Base-by-base conservation (phyloP, 441 rosid genomes). In the Dalechampia spathulata region DNA sequence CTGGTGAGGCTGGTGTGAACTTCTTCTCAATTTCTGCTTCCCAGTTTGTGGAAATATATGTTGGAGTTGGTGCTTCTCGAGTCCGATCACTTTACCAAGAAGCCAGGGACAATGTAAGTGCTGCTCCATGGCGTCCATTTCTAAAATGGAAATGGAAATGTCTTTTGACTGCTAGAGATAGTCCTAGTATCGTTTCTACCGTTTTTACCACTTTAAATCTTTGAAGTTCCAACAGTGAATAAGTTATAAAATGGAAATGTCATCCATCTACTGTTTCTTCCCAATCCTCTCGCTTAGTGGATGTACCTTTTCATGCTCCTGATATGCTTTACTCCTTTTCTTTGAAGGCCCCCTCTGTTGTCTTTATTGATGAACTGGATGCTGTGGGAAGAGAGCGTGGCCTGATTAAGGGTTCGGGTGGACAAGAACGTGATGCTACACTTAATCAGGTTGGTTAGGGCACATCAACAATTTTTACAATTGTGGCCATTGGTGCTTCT, bases 361-460 rank as follows among this genome's bases (percentile, higher is more conserved):
- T 85, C 51, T 90, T 90, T 70, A 87, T 90, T 59, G 96, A 90
- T 74, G 96, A 90, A 57, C 52, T 90, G 81, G 98, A 90, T 78
- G 98, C 96, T 68, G 98, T 90, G 64, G 98, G 98, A 67, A 85
- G 98, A 66, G 92, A 83, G 65, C 90, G 98, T 74, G 98, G 96
- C 57, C 73, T 87, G 62, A 87, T 90, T 53, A 90, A 87, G 72
- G 95, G 98, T 52, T 90, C 95, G 63, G 98, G 98, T 23, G 96
- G 98, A 61, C 96, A 87, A 83, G 98, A 87, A 75, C 95, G 96
- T 48, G 98, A 90, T 70, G 98, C 98, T 49, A 90, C 98, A 26
- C 92, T 90, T 53, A 90, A 90, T 77, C 98, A 87, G 96, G 96
- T 84, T 43, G 27, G 73, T 69, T 43, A 23, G 23, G 45, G 30